These are phyloP conservation scores for Penicillium salamii DNA, from an alignment of 495 filamentous ascomycete species.

Conservation along the genomic window DNA sequence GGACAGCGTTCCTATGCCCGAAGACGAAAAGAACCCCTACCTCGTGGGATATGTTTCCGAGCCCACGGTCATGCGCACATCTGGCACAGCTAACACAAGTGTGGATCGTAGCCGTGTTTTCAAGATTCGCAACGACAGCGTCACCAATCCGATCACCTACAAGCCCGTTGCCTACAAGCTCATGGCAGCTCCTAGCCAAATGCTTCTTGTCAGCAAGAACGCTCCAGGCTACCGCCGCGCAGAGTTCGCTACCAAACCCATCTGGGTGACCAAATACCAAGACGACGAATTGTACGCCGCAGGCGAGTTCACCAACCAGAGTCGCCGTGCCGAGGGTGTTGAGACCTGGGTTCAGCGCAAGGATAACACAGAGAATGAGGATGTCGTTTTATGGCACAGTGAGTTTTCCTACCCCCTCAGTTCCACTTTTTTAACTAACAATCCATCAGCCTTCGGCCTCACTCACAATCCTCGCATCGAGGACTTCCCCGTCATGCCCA, in stretches of 20 bases:
- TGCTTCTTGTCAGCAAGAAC: constrained; percentile 67
- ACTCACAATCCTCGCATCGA: constrained; percentile 59
- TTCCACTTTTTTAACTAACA: constrained; percentile 1
- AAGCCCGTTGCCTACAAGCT: constrained; percentile 81
- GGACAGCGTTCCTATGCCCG: constrained; percentile 70
- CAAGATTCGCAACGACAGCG: constrained; percentile 71
- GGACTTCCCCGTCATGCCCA: constrained; percentile 66
- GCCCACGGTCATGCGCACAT: constrained; percentile 58
- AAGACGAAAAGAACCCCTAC: constrained; percentile 72
- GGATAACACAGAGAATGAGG: constrained; percentile 49
- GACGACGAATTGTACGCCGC: constrained; percentile 80
- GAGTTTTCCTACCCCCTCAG: constrained; percentile 9
- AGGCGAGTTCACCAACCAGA: constrained; percentile 87
- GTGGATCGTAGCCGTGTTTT: constrained; percentile 64
- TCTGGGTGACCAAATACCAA: constrained; percentile 77
- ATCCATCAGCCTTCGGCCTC: constrained; percentile 52
- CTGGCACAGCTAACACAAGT: constrained; percentile 64
- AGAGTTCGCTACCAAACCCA: constrained; percentile 77
- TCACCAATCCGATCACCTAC: constrained; percentile 69
- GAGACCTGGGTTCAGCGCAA: constrained; percentile 51
- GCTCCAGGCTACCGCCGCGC: constrained; percentile 70
- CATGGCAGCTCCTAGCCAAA: constrained; percentile 69
- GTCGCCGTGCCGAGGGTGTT: constrained; percentile 57
- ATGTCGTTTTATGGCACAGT: constrained; percentile 59
- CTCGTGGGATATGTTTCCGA: constrained; percentile 70